These are phyloP conservation scores for Diaporthe caulivora DNA, from an alignment of 2,329 filamentous ascomycete genomes.

Conservation along the genomic window DNA sequence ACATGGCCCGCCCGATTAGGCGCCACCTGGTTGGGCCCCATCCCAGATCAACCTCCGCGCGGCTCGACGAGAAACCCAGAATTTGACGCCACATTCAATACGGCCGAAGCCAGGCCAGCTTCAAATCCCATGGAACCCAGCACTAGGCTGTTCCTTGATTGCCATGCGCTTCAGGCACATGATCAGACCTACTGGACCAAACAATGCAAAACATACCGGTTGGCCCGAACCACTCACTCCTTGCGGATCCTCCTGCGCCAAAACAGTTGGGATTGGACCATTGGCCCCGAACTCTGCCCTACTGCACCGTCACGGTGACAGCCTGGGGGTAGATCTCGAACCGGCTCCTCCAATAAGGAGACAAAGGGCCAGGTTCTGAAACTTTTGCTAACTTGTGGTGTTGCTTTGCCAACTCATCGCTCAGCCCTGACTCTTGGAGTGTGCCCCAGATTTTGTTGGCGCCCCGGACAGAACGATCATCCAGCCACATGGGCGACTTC, in stretches of 20 bases:
- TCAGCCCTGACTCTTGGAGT: constrained; percentile 2
- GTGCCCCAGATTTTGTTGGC: constrained; percentile 17
- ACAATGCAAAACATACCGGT: constrained; percentile 1
- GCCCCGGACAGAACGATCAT: constrained; percentile 1
- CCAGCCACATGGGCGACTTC: constrained; percentile 11
- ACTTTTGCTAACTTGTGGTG: constrained; percentile 4
- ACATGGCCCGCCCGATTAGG: not conserved
- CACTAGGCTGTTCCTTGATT: not conserved
- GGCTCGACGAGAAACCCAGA: not conserved
- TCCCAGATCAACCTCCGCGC: not conserved
- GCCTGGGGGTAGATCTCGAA: constrained; percentile 21
- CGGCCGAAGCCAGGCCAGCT: not conserved
- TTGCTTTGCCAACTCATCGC: constrained; percentile 28
- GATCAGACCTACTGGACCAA: constrained; percentile 5
- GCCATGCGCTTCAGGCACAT: constrained; percentile 6
- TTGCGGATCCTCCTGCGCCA: constrained; percentile 8
- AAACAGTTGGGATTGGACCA: not conserved
- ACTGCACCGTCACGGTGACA: constrained; percentile 13
- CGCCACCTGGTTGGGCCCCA: not conserved
- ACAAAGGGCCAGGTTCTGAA: constrained; percentile 14
- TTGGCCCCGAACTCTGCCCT: not conserved
- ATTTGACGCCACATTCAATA: not conserved
- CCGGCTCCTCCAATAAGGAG: constrained; percentile 31
- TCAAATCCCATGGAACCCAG: not conserved
- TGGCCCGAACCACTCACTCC: constrained; percentile 13